phyloP scores from a whole-genome alignment of 2,329 filamentous ascomycete genomes.

The Alternaria sp. region DNA sequence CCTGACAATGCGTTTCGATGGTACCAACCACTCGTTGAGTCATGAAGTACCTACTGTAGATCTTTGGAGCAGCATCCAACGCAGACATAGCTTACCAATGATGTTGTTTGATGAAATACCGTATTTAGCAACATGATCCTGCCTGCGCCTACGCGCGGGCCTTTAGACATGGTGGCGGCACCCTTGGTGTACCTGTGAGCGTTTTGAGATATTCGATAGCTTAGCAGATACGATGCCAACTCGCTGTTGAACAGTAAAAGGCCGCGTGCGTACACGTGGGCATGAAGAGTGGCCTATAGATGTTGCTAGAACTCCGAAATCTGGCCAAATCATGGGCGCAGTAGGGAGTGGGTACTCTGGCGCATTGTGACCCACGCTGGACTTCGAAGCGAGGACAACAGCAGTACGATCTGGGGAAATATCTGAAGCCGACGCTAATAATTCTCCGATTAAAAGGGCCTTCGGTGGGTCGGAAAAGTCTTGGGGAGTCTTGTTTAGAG shows the following conservation, averaged over 20 bases:
- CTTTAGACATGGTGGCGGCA: fast-evolving
- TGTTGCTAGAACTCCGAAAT: neutral
- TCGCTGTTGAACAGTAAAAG: neutral
- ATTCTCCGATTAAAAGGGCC: neutral
- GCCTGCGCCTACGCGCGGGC: fast-evolving
- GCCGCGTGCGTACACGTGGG: neutral
- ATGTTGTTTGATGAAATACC: too few relatives aligned
- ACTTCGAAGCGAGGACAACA: neutral
- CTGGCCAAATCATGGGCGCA: neutral
- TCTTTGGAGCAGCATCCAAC: neutral
- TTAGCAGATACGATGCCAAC: neutral
- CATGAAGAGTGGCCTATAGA: neutral
- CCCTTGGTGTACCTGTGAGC: neutral
- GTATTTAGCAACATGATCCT: fast-evolving
- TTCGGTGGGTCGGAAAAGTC: neutral
- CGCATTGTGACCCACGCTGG: neutral
- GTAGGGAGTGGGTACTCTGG: neutral
- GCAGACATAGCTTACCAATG: neutral
- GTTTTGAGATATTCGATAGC: neutral
- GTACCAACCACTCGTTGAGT: conserved; percentile 5
- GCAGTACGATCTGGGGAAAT: neutral
- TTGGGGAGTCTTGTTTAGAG: neutral
- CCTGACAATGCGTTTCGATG: conserved; percentile 4
- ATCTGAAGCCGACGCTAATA: neutral
- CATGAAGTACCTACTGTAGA: neutral